Percentiles rank a stretch among this genome's conserved stretches.
These are phyloP conservation scores for Blastobotrys persicus DNA, from an alignment of 1,139 yeast genomes.

Conservation along the genomic window DNA sequence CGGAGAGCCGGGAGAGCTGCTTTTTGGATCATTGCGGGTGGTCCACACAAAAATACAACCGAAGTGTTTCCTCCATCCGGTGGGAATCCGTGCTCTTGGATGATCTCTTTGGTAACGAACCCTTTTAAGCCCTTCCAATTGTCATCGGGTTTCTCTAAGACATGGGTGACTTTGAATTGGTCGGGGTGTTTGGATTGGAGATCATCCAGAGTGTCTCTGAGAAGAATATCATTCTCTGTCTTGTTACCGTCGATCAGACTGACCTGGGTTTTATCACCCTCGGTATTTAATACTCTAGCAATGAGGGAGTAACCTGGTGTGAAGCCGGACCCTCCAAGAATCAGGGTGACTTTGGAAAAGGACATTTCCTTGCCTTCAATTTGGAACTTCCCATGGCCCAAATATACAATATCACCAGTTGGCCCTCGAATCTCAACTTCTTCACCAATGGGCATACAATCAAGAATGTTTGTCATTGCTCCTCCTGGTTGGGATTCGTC, in stretches of 20 bases:
- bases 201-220: constrained; percentile 1
- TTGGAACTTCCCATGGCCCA: constrained; percentile 9
- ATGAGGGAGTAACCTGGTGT: constrained; percentile 2
- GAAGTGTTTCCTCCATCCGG: background rate
- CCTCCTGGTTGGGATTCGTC: constrained; percentile 32
- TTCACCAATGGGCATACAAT: constrained; percentile 30
- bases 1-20: constrained; percentile 1
- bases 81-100: constrained; percentile 3
- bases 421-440: constrained; percentile 51
- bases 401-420: constrained; percentile 55
- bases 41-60: background rate
- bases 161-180: constrained; percentile 1
- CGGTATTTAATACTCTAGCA: background rate
- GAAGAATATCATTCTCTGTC: background rate
- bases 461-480: constrained; percentile 31
- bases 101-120: background rate
- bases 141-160: background rate
- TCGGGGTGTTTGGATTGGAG: background rate
- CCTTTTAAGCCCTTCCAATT: background rate
- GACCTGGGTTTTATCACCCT: background rate
- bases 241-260: constrained; percentile 2
- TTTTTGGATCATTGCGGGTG: constrained; percentile 3
- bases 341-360: background rate
- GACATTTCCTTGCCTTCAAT: background rate
- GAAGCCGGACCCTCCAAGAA: constrained; percentile 8